phyloP scores from a whole-genome alignment of 208 protist species.

The Acanthamoeba quina region DNA sequence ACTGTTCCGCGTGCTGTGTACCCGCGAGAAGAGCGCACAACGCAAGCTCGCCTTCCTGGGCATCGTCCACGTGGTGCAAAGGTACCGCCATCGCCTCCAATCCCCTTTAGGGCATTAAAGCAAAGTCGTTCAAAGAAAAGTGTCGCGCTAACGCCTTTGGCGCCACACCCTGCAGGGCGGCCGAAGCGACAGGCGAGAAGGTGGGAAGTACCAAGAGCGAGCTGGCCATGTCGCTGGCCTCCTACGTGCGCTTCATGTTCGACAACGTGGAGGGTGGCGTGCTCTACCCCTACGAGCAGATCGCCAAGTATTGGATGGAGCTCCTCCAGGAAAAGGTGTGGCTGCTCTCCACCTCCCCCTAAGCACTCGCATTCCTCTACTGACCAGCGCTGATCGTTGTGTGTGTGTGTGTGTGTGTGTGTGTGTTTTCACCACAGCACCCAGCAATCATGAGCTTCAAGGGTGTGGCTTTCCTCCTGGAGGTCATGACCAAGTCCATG shows the following conservation, averaged over 20 bases:
- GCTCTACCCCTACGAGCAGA: slow-evolving; percentile 8
- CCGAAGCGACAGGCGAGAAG: background rate
- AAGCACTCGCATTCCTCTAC: too few species aligned
- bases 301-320: slow-evolving; percentile 5
- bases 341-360: background rate
- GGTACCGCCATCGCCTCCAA: background rate
- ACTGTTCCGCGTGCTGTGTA: slow-evolving; percentile 26
- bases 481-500: slow-evolving; percentile 51
- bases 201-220: background rate
- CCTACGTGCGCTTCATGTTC: slow-evolving; percentile 24
- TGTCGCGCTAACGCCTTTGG: too few species aligned
- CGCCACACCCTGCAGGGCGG: background rate
- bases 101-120: too few species aligned
- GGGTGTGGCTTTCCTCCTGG: background rate
- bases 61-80: slow-evolving; percentile 29
- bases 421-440: background rate
- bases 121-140: background rate
- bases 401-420: background rate
- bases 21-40: background rate
- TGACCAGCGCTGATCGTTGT: too few species aligned
- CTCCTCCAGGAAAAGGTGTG: background rate
- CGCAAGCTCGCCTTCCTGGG: background rate
- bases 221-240: background rate
- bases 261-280: background rate
- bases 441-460: background rate